phyloP scores from a whole-genome alignment of 1,139 yeast species.

The Kurtzmaniella quercitrusa region DNA sequence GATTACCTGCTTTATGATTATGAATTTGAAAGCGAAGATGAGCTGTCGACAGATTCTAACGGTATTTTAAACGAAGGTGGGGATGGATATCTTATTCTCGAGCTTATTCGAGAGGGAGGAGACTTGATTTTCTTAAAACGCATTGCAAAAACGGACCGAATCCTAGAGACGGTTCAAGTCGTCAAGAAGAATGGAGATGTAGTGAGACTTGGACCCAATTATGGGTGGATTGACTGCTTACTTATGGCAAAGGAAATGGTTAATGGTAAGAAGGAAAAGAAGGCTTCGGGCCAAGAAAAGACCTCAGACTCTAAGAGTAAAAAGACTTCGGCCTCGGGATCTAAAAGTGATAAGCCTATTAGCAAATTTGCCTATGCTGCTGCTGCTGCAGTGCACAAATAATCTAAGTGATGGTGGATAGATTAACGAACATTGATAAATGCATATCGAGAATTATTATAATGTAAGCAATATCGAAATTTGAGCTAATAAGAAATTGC shows the following conservation, averaged over 20 bases:
- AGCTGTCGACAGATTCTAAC: slow-evolving; percentile 13
- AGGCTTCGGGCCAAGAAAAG: slow-evolving; percentile 3
- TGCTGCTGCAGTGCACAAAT: slow-evolving; percentile 42
- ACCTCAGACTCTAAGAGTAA: background rate
- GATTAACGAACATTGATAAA: no score
- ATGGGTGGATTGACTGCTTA: slow-evolving; percentile 48
- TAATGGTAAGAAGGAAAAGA: slow-evolving; percentile 13
- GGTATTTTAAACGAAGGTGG: slow-evolving; percentile 15
- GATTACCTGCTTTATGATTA: slow-evolving; percentile 76
- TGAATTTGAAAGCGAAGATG: slow-evolving; percentile 48
- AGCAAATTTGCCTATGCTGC: slow-evolving; percentile 45
- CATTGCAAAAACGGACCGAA: slow-evolving; percentile 21
- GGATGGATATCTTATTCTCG: slow-evolving; percentile 63
- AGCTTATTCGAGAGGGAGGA: slow-evolving; percentile 52
- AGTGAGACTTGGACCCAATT: slow-evolving; percentile 32
- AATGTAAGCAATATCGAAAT: no score
- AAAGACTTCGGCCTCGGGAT: slow-evolving; percentile 8
- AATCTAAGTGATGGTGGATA: slow-evolving; percentile 1
- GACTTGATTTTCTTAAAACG: slow-evolving; percentile 57
- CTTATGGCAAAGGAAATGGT: slow-evolving; percentile 42
- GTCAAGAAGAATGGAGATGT: slow-evolving; percentile 30
- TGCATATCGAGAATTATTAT: no score
- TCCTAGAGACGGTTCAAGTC: slow-evolving; percentile 35
- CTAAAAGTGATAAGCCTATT: slow-evolving; percentile 10
- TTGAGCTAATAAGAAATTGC: no score